Evolutionary conservation across 371 early-diverging fungal genomes (phyloP).

Genomic region (Thermomucor indicae-seudaticae): DNA sequence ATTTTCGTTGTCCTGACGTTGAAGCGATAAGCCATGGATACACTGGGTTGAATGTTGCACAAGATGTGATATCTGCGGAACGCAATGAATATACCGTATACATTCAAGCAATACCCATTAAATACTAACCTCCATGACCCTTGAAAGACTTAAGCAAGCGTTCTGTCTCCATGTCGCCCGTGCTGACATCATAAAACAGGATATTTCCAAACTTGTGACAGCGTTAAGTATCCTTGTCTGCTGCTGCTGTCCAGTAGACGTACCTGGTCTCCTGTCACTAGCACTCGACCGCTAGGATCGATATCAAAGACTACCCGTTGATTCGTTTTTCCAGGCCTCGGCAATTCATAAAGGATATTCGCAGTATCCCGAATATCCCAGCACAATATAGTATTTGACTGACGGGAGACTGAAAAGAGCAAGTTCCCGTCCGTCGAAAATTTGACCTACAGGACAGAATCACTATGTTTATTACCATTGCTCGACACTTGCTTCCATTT

Average conservation of each 20-base stretch:
- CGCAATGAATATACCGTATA: neutral
- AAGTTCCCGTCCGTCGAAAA: conserved; percentile 62
- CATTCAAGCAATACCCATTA: neutral
- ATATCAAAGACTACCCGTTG: conserved; percentile 70
- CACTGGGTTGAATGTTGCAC: conserved; percentile 57
- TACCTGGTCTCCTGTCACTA: conserved; percentile 59
- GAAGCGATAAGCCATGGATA: conserved; percentile 52
- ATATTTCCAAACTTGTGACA: conserved; percentile 50
- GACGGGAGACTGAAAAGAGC: conserved; percentile 59
- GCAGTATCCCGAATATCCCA: conserved; percentile 74
- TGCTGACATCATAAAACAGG: conserved; percentile 42
- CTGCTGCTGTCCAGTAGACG: neutral
- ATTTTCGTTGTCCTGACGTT: conserved; percentile 67
- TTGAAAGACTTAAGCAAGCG: conserved; percentile 2
- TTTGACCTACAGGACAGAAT: conserved; percentile 24
- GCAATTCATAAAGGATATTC: conserved; percentile 44
- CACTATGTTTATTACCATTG: no score
- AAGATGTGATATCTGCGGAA: conserved; percentile 45
- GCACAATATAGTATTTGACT: conserved; percentile 47
- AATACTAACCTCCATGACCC: neutral
- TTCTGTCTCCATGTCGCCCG: conserved; percentile 9
- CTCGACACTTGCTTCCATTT: no score
- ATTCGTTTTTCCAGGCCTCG: conserved; percentile 56
- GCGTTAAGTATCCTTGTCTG: no score
- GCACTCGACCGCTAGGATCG: conserved; percentile 48